Evolutionary conservation across 2,329 filamentous ascomycete species (phyloP), one percentile per base, ranked within the genome.

Genomic region (Talaromyces sp.): DNA sequence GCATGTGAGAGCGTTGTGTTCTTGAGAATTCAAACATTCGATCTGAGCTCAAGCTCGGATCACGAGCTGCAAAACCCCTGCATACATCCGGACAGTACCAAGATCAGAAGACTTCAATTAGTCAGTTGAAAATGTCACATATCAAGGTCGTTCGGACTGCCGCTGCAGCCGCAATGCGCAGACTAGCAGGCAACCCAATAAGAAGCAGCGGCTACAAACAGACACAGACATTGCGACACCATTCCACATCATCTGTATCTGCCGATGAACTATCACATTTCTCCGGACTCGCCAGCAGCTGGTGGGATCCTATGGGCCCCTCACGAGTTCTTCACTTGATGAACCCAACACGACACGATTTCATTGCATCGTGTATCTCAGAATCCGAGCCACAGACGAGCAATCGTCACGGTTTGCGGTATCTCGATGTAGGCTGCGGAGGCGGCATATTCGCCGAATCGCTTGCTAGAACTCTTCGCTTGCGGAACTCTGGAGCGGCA

Each of bases 221-320:
- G 21, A n/a, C 46, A 41, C 22, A 53, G 48, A 28, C 11, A 41
- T n/a, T 52, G 51, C 69, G 68, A 60, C 59, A 63, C 9, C 70
- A 73, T 60, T 71, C 71, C 45, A 95, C 88, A 46, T 95, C 87
- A 50, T 91, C 89, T 57, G 89, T 99, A 75, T 95, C 95, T 67
- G 83, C 89, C 55, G 84, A 87, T 64, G 93, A 99, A 78, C 85
- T 99, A 63, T 89, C 89, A 17, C 94, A 99, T 79, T 99, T 99
- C 83, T 91, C 91, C 69, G 85, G 86, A 62, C 89, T 99, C 68
- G 94, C 94, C 63, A 89, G 89, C 64, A 88, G 88, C 67, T 99
- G 94, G 94, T 99, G 94, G 94, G 92, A 97, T 75, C 89, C 93
- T 1, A 86, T 96, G 70, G 94, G 94, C 53, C 88, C 93, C 6